Percentiles rank a stretch among this genome's conserved stretches.
phyloP scores from a whole-genome alignment of 257 asterid species.

The Salvia hispanica region DNA sequence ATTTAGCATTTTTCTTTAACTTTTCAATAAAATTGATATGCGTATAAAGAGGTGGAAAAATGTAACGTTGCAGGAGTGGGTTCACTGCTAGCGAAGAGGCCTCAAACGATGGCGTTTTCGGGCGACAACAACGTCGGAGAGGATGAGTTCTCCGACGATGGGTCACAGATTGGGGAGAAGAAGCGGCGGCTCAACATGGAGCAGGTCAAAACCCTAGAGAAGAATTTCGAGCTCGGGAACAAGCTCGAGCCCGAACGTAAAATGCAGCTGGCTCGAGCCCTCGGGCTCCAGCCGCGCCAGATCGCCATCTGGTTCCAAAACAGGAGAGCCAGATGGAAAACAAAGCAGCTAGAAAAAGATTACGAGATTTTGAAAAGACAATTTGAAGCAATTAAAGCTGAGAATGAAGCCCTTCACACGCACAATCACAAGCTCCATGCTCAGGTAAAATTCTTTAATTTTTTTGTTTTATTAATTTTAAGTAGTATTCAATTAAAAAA shows the following conservation, averaged over 20 bases:
- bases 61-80: slow-evolving; percentile 36
- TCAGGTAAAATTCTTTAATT: slow-evolving; percentile 34
- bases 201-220: slow-evolving; percentile 59
- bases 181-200: slow-evolving; percentile 64
- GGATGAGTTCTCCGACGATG: slow-evolving; percentile 58
- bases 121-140: slow-evolving; percentile 32
- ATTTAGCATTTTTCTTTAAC: too few relatives aligned
- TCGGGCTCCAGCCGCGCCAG: slow-evolving; percentile 63
- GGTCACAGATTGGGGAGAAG: slow-evolving; percentile 57
- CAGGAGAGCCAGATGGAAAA: slow-evolving; percentile 60
- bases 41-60: too few relatives aligned
- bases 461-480: too few relatives aligned
- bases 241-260: slow-evolving; percentile 67
- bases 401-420: slow-evolving; percentile 49
- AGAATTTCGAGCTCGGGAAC: slow-evolving; percentile 54
- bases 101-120: slow-evolving; percentile 40
- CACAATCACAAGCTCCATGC: slow-evolving; percentile 59
- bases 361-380: slow-evolving; percentile 56
- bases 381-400: slow-evolving; percentile 49
- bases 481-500: too few relatives aligned
- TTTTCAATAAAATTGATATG: too few relatives aligned
- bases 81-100: slow-evolving; percentile 48
- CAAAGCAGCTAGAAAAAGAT: slow-evolving; percentile 58
- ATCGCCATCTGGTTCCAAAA: slow-evolving; percentile 63
- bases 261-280: slow-evolving; percentile 67